Conservation (phyloP, 1,139 yeast genomes). For the Ogataea hybrid region DNA sequence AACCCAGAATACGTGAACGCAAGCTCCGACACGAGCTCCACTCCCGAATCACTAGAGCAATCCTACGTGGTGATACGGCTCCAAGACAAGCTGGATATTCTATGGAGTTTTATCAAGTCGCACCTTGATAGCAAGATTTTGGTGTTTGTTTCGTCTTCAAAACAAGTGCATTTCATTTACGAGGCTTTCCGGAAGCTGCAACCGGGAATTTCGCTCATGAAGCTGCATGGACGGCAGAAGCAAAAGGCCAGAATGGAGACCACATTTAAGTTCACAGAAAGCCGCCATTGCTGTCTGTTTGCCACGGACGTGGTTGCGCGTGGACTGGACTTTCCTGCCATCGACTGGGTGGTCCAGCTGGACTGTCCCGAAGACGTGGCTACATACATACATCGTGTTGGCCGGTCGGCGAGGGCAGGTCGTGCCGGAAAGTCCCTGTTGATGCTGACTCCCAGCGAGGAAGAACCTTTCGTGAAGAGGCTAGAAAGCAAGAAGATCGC, state of each 20-base stretch:
- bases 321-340: slow-evolving; percentile 95
- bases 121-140: slow-evolving; percentile 83
- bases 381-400: slow-evolving; percentile 95
- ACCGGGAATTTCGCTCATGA: slow-evolving; percentile 93
- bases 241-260: slow-evolving; percentile 93
- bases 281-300: slow-evolving; percentile 84
- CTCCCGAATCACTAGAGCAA: slow-evolving; percentile 86
- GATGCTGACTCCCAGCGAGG: slow-evolving; percentile 82
- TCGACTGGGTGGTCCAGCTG: slow-evolving; percentile 95
- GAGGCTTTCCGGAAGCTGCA: slow-evolving; percentile 89
- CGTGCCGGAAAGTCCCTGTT: slow-evolving; percentile 82
- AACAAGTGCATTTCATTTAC: slow-evolving; percentile 91
- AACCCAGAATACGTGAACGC: slow-evolving; percentile 75
- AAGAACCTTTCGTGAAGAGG: slow-evolving; percentile 69
- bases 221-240: slow-evolving; percentile 92
- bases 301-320: slow-evolving; percentile 98
- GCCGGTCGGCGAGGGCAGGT: slow-evolving; percentile 94
- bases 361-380: slow-evolving; percentile 97
- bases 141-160: slow-evolving; percentile 88
- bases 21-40: slow-evolving; percentile 50
- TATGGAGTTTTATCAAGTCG: slow-evolving; percentile 88
- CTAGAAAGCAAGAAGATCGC: slow-evolving; percentile 64
- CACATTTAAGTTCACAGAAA: slow-evolving; percentile 77
- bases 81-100: slow-evolving; percentile 77
- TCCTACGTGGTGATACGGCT: slow-evolving; percentile 70